These are phyloP conservation scores for Aphanomyces invadans DNA, from an alignment of 352 stramenopile species.

Conservation along the genomic window DNA sequence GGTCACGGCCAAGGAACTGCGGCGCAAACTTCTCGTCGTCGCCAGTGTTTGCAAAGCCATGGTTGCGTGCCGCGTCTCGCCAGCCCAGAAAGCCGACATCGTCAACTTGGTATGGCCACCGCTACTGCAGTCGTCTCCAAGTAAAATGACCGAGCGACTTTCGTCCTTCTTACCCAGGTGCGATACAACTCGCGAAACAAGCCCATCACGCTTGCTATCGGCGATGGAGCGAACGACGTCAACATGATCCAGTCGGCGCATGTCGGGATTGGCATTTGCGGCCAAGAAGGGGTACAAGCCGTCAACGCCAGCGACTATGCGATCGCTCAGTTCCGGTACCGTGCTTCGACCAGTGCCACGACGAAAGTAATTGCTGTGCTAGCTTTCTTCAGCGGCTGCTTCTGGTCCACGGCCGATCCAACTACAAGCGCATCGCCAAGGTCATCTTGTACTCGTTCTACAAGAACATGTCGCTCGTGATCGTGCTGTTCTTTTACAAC, in stretches of 20 bases:
- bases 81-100: slow-evolving; percentile 76
- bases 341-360: neutral
- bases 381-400: slow-evolving; percentile 86
- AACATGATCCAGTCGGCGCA: slow-evolving; percentile 93
- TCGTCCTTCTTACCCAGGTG: neutral
- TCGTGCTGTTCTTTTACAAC: slow-evolving; percentile 67
- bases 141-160: neutral
- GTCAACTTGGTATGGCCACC: slow-evolving; percentile 30
- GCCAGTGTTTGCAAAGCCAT: slow-evolving; percentile 45
- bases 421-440: slow-evolving; percentile 87
- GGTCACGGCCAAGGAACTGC: slow-evolving; percentile 37
- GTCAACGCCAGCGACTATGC: slow-evolving; percentile 92
- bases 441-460: slow-evolving; percentile 85
- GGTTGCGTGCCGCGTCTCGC: slow-evolving; percentile 77
- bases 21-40: slow-evolving; percentile 48
- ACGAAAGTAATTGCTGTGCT: neutral
- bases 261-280: slow-evolving; percentile 86
- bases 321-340: slow-evolving; percentile 86
- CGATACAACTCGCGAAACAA: slow-evolving; percentile 13
- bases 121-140: neutral
- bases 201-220: slow-evolving; percentile 72
- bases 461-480: slow-evolving; percentile 70
- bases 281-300: slow-evolving; percentile 88
- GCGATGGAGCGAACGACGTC: slow-evolving; percentile 93
- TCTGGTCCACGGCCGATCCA: slow-evolving; percentile 86